phyloP scores from a whole-genome alignment of 257 asterid genomes.

The Solanum sitiens region DNA sequence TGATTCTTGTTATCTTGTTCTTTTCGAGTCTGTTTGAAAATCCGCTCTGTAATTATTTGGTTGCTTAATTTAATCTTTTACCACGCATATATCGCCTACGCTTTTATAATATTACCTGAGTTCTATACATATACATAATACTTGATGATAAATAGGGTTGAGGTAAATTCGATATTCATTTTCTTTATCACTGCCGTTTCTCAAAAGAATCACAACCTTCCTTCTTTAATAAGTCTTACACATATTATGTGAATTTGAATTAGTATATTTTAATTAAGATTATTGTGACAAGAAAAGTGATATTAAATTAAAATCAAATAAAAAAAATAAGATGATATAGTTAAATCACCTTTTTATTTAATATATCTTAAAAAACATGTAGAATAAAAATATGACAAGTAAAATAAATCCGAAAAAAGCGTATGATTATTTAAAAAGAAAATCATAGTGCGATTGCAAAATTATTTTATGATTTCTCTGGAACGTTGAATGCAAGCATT shows the following conservation, averaged over 20 bases:
- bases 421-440: not conserved
- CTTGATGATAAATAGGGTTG: not conserved
- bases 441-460: not conserved
- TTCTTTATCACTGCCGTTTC: not conserved
- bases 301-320: not conserved
- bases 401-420: not conserved
- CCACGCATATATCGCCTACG: not conserved
- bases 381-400: accelerated
- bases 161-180: not conserved
- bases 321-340: not conserved
- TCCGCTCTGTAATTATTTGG: not conserved
- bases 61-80: not conserved
- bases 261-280: not conserved
- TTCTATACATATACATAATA: not conserved
- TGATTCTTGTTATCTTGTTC: not conserved
- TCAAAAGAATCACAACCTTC: not conserved
- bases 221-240: not conserved
- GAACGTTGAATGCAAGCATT: not conserved
- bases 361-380: too few species aligned
- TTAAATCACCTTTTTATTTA: not conserved
- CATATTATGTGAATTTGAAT: not conserved
- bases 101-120: not conserved
- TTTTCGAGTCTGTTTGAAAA: not conserved
- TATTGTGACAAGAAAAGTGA: not conserved
- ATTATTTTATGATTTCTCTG: not conserved